These are phyloP conservation scores for Aspergillus niger DNA, from an alignment of 2,329 filamentous ascomycete species.

Conservation along the genomic window DNA sequence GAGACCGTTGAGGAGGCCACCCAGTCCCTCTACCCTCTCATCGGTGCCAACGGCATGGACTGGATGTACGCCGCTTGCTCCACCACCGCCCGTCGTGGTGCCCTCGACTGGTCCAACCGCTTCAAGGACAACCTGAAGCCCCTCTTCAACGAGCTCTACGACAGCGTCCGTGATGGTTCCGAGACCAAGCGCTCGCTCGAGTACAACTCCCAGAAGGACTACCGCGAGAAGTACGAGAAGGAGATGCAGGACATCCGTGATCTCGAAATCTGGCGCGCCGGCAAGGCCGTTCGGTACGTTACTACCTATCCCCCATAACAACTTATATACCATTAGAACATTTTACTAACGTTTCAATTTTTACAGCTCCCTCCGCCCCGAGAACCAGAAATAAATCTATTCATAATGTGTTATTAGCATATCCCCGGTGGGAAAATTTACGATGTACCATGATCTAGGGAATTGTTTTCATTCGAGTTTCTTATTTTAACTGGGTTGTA, in stretches of 20 bases:
- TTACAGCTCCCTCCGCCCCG: constrained; percentile 72
- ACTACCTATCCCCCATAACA: neutral
- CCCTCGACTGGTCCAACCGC: constrained; percentile 95
- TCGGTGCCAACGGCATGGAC: constrained; percentile 98
- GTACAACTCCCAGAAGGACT: constrained; percentile 94
- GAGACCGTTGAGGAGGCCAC: constrained; percentile 99
- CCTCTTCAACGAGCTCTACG: constrained; percentile 96
- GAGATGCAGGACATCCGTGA: constrained; percentile 99
- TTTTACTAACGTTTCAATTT: constrained; percentile 1
- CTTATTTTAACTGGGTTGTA: neutral
- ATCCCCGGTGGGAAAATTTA: constrained; percentile 4
- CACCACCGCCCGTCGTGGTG: constrained; percentile 94
- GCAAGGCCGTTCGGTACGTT: constrained; percentile 87
- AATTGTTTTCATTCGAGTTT: neutral
- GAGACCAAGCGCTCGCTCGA: constrained; percentile 97
- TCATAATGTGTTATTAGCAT: neutral
- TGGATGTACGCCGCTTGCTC: constrained; percentile 99
- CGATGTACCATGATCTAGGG: constrained; percentile 1
- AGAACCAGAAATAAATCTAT: constrained; percentile 74
- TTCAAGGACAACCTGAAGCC: constrained; percentile 99
- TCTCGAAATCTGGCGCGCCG: constrained; percentile 98
- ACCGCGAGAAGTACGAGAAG: constrained; percentile 94
- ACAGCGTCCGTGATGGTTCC: constrained; percentile 83
- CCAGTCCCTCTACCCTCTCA: constrained; percentile 95
- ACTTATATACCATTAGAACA: too few relatives aligned